Conservation (phyloP, 129 eudicot genomes). For the Chrysanthemum seticuspe region DNA sequence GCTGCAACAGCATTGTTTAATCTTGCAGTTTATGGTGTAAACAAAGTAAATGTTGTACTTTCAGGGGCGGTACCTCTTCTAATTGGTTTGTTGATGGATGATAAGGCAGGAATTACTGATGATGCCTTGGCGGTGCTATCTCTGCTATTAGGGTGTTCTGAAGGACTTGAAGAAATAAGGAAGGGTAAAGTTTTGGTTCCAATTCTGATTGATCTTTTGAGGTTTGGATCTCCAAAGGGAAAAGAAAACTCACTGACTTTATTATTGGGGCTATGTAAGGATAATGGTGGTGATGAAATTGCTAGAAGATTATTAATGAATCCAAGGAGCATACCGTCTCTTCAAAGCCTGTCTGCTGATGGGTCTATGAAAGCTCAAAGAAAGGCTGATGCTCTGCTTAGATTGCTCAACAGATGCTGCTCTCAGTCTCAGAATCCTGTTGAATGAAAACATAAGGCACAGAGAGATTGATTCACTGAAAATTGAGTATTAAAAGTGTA, state of each 20-base stretch:
- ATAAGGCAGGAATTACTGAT: conserved; percentile 75
- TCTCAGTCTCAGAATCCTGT: conserved; percentile 52
- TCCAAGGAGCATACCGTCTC: conserved; percentile 72
- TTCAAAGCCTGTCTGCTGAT: conserved; percentile 66
- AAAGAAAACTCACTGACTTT: conserved; percentile 68
- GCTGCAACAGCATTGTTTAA: conserved; percentile 87
- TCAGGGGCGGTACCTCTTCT: conserved; percentile 72
- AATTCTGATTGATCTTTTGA: conserved; percentile 64
- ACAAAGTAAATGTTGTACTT: conserved; percentile 48
- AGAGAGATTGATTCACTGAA: conserved; percentile 11
- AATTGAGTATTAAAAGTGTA: neutral
- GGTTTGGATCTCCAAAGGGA: conserved; percentile 70
- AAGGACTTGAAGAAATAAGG: conserved; percentile 58
- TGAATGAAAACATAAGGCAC: conserved; percentile 29
- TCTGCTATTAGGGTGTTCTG: conserved; percentile 52
- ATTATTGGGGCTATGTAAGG: conserved; percentile 75
- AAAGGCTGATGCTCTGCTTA: conserved; percentile 80
- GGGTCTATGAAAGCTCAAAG: conserved; percentile 78
- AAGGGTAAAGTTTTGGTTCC: conserved; percentile 50
- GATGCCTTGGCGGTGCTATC: conserved; percentile 70
- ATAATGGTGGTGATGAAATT: conserved; percentile 58
- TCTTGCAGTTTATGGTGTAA: conserved; percentile 55
- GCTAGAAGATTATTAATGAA: conserved; percentile 62
- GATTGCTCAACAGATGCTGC: conserved; percentile 83
- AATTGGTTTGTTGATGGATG: conserved; percentile 64